phyloP scores from a whole-genome alignment of 225 moss, liverwort and hornwort genomes.

The Marchantia polymorpha region DNA sequence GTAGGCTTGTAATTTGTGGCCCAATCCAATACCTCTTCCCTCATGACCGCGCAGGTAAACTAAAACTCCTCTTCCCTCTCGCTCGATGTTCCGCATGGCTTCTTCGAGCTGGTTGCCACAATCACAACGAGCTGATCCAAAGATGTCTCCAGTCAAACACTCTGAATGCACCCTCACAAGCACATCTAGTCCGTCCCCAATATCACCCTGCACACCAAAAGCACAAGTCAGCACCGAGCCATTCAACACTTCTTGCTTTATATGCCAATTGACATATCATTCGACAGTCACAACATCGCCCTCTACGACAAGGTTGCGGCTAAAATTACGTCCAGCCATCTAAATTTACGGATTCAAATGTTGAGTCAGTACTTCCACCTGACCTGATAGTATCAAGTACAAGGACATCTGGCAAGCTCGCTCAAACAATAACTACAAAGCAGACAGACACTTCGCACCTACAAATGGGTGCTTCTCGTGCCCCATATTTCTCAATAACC shows the following conservation, averaged over 20 bases:
- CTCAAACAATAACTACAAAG: no score
- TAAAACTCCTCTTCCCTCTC: slow-evolving; percentile 75
- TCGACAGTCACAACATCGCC: neutral
- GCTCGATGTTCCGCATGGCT: slow-evolving; percentile 71
- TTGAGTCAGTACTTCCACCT: no score
- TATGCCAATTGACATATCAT: neutral
- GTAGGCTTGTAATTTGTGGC: slow-evolving; percentile 91
- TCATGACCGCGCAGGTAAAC: slow-evolving; percentile 97
- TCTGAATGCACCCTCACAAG: slow-evolving; percentile 95
- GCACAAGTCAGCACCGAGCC: slow-evolving; percentile 1
- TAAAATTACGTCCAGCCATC: no score
- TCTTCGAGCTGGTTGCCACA: slow-evolving; percentile 87
- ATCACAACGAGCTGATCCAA: slow-evolving; percentile 93
- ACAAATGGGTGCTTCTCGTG: no score
- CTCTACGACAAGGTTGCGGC: no score
- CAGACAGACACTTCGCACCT: no score
- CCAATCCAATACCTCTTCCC: slow-evolving; percentile 92
- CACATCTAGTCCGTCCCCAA: slow-evolving; percentile 83
- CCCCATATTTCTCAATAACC: no score
- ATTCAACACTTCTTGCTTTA: neutral
- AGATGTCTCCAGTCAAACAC: slow-evolving; percentile 93
- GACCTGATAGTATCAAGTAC: no score
- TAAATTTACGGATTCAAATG: no score
- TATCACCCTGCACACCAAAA: slow-evolving; percentile 66
- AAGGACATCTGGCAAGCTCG: no score